Conservation (phyloP, 2,329 filamentous ascomycete species). For the Ceratocystis diversiconidia region DNA sequence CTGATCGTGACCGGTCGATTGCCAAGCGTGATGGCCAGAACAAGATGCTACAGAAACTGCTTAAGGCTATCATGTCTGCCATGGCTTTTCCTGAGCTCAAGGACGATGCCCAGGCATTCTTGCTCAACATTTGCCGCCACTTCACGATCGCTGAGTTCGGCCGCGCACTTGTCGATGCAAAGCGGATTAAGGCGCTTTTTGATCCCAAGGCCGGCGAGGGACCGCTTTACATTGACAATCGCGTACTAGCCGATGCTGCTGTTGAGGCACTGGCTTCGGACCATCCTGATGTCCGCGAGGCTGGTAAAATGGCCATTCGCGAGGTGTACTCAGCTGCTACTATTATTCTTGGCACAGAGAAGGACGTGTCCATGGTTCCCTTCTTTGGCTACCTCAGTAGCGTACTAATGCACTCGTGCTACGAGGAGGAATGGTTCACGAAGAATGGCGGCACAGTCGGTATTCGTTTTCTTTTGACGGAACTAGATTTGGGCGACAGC, state of each 20-base stretch:
- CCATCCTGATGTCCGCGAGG: conserved; percentile 61
- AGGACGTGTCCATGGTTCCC: conserved; percentile 57
- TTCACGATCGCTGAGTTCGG: conserved; percentile 85
- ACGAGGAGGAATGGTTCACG: conserved; percentile 97
- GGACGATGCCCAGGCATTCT: conserved; percentile 57
- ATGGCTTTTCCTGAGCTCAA: conserved; percentile 70
- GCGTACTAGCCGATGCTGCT: conserved; percentile 75
- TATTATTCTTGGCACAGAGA: conserved; percentile 63
- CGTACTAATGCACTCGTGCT: conserved; percentile 85
- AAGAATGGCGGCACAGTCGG: conserved; percentile 87
- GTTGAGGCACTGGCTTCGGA: conserved; percentile 85
- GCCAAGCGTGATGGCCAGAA: conserved; percentile 80
- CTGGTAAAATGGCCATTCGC: conserved; percentile 63
- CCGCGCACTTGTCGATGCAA: conserved; percentile 64
- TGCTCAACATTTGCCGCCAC: conserved; percentile 73
- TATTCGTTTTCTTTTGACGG: conserved; percentile 74
- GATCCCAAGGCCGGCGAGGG: conserved; percentile 79
- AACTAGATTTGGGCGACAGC: conserved; percentile 65
- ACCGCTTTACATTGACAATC: conserved; percentile 71
- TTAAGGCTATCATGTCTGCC: conserved; percentile 81
- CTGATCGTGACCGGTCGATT: conserved; percentile 69
- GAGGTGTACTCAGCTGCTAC: conserved; percentile 63
- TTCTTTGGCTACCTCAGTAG: conserved; percentile 76
- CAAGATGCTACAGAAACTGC: conserved; percentile 62
- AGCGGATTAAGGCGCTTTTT: conserved; percentile 64